These are phyloP conservation scores for Beauveria pseudobassiana DNA, from an alignment of 2,329 filamentous ascomycete species.

Conservation along the genomic window DNA sequence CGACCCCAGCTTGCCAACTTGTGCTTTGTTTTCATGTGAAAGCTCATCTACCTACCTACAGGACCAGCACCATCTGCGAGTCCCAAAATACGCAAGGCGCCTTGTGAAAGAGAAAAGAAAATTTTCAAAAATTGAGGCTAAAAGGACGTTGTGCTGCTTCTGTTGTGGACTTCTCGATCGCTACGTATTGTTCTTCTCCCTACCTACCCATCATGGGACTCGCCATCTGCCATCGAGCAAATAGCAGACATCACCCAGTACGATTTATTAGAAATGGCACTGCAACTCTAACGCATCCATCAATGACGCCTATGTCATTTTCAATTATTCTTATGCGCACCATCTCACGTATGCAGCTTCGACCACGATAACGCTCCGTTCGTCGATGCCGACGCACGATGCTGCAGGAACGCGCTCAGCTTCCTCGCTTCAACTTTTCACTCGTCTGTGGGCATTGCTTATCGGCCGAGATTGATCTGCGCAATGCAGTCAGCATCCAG, in stretches of 20 bases:
- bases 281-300: too few species aligned
- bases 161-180: too few species aligned
- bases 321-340: background rate
- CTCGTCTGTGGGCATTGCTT: background rate
- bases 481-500: background rate
- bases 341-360: background rate
- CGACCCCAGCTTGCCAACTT: background rate
- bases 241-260: background rate
- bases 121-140: too few species aligned
- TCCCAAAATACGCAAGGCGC: too few species aligned
- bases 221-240: background rate
- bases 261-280: too few species aligned
- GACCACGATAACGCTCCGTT: background rate
- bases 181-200: too few species aligned
- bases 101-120: too few species aligned
- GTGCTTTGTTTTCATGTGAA: background rate
- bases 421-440: background rate
- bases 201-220: too few species aligned
- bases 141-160: too few species aligned
- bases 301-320: too few species aligned
- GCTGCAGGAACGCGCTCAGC: slow-evolving; percentile 1
- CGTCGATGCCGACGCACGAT: background rate
- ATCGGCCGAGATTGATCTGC: background rate
- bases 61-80: too few species aligned
- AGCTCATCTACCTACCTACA: background rate